Evolutionary conservation across 2,329 filamentous ascomycete genomes (phyloP), one percentile per base, ranked within the genome.

Genomic region (Pseudocercospora cruenta): DNA sequence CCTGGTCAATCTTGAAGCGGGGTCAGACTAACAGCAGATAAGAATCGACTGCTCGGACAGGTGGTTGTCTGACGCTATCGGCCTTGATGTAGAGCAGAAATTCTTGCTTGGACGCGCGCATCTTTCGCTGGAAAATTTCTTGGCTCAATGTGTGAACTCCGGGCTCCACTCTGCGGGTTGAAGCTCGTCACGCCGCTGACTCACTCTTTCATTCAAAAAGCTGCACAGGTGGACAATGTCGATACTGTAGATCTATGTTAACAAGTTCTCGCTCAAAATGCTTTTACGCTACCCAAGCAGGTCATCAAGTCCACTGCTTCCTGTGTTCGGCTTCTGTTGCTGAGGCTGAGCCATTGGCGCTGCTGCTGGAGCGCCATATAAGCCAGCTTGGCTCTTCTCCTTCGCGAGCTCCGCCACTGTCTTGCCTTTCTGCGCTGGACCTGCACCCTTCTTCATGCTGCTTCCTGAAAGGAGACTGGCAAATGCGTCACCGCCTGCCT

Each of bases 391-490:
- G 65, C 93, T 95, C 85, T 98, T 97, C 81, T 97, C 93, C 84
- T 97, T 97, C n/a, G 94, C 94, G 79, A 99, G 88, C 78, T 96
- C 94, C 31, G 93, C 94, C 81, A 99, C 86, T 63, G 94, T 94
- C 60, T 93, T 90, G 0, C 90, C 91, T 65, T 89, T 85, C 62
- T 85, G 82, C 9, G 82, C 83, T 12, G 85, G 88, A 86, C 36
- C 61, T 67, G 80, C 84, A 1, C 85, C 80, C 90, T 76, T 78
- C 71, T 78, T 78, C 47, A 75, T 62, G 70, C 87, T 88, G 66
- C 90, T 85, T 8, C 82, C 80, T 33, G 81, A 90, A 88, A 96
- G 96, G 36, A 99, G 84, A 21, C 90, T 91, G 14, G 93, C 94
- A 74, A 99, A 99, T 0, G 91, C 94, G 78, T 99, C 95, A 19